Evolutionary conservation across 2,329 filamentous ascomycete species (phyloP).

Genomic region (Botrytis byssoidea): DNA sequence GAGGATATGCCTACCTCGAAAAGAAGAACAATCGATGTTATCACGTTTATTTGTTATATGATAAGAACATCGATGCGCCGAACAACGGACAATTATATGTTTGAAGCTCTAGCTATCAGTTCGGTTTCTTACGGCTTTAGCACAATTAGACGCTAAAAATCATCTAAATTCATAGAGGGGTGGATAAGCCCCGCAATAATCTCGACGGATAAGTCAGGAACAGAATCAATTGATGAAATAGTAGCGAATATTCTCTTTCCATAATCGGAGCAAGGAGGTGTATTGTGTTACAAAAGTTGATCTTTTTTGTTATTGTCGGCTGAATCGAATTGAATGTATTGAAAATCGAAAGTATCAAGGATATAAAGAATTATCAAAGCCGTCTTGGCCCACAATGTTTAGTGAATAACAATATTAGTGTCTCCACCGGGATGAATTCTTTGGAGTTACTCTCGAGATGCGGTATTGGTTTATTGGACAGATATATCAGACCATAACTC

Average conservation of each 20-base stretch:
- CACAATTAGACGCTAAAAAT: background rate
- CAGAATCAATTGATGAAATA: background rate
- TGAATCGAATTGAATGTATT: background rate
- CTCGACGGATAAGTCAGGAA: constrained; percentile 14
- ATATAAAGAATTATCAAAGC: background rate
- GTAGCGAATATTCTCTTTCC: background rate
- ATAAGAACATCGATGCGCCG: background rate
- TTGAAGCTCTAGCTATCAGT: background rate
- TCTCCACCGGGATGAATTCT: background rate
- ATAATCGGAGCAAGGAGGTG: background rate
- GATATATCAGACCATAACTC: background rate
- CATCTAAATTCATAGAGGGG: background rate
- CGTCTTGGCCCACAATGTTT: background rate
- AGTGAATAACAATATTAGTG: background rate
- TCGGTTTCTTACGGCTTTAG: constrained; percentile 13
- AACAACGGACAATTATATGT: constrained; percentile 4
- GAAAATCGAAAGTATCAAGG: background rate
- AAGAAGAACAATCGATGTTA: background rate
- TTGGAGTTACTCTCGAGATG: background rate
- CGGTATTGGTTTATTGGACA: too few species aligned
- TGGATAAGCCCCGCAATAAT: background rate
- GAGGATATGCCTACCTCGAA: constrained; percentile 14
- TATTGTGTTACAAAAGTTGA: background rate
- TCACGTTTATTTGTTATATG: background rate
- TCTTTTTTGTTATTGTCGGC: background rate